Conservation (phyloP, 2,329 filamentous ascomycete genomes). For the Dactylellina drechsleri region DNA sequence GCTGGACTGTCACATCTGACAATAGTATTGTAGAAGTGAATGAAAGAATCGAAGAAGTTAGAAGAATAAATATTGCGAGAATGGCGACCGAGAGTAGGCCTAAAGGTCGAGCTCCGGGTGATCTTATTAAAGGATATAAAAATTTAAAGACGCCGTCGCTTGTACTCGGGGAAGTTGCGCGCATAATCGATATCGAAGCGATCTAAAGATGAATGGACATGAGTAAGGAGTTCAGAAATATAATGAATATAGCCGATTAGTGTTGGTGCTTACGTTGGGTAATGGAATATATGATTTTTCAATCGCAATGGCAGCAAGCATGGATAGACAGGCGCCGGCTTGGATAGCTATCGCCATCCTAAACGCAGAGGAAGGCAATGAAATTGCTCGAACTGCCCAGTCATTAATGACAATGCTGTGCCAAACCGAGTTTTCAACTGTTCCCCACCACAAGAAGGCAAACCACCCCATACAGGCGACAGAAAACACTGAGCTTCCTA, state of each 20-base stretch:
- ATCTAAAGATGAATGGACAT: not conserved
- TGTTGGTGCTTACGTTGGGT: slow-evolving; percentile 14
- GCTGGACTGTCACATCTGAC: slow-evolving; percentile 20
- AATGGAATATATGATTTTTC: slow-evolving; percentile 27
- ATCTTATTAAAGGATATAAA: slow-evolving; percentile 4
- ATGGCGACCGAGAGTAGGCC: not conserved
- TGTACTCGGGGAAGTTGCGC: slow-evolving; percentile 6
- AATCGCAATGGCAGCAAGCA: slow-evolving; percentile 33
- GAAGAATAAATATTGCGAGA: slow-evolving; percentile 7
- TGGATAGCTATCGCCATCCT: slow-evolving; percentile 22
- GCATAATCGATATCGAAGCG: slow-evolving; percentile 30
- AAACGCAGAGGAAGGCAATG: slow-evolving; percentile 22
- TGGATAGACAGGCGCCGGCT: slow-evolving; percentile 12
- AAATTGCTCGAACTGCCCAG: slow-evolving; percentile 11
- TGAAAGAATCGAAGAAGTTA: slow-evolving; percentile 17
- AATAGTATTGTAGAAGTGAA: slow-evolving; percentile 23
- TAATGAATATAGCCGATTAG: no score
- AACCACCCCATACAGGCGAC: no score
- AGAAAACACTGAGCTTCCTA: slow-evolving; percentile 15
- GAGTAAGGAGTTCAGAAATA: no score
- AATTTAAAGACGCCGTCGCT: slow-evolving; percentile 13
- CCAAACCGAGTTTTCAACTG: no score
- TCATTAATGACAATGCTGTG: no score
- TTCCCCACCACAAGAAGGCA: no score
- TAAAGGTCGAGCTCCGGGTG: not conserved